Evolutionary conservation across 1,284 basidiomycete genomes (phyloP).

Genomic region (Melampsora medusae): DNA sequence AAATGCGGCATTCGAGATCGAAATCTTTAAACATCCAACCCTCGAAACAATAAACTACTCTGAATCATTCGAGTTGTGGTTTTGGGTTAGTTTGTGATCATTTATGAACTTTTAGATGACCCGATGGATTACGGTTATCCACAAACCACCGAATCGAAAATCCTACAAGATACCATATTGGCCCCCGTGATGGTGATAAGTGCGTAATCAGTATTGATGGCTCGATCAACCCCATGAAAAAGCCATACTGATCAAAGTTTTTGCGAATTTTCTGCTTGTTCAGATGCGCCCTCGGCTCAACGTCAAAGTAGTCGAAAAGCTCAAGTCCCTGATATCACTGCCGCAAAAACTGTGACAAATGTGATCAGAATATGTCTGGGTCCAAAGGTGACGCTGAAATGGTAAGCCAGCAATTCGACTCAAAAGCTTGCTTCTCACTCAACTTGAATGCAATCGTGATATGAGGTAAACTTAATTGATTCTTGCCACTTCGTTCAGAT

Average conservation of each 20-base stretch:
- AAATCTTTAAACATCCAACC: slow-evolving; percentile 23
- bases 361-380: slow-evolving; percentile 98
- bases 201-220: slow-evolving; percentile 1
- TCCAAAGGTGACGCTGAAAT: slow-evolving; percentile 97
- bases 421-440: slow-evolving; percentile 62
- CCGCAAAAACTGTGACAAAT: slow-evolving; percentile 98
- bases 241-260: slow-evolving; percentile 49
- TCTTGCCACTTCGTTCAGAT: slow-evolving; percentile 19
- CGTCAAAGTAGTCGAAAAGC: slow-evolving; percentile 91
- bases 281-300: slow-evolving; percentile 69
- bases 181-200: slow-evolving; percentile 44
- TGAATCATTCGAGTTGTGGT: not conserved
- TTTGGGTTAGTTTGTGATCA: slow-evolving; percentile 73
- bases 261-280: not conserved
- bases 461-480: not conserved
- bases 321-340: slow-evolving; percentile 93
- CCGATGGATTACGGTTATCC: slow-evolving; percentile 99
- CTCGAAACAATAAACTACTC: not conserved
- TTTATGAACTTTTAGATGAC: slow-evolving; percentile 95
- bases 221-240: slow-evolving; percentile 62
- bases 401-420: slow-evolving; percentile 79
- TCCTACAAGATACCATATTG: slow-evolving; percentile 77
- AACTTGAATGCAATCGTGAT: not conserved
- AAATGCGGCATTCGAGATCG: slow-evolving; percentile 98
- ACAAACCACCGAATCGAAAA: slow-evolving; percentile 99